Evolutionary conservation across 495 filamentous ascomycete species (phyloP).

Genomic region (Durotheca rogersii): DNA sequence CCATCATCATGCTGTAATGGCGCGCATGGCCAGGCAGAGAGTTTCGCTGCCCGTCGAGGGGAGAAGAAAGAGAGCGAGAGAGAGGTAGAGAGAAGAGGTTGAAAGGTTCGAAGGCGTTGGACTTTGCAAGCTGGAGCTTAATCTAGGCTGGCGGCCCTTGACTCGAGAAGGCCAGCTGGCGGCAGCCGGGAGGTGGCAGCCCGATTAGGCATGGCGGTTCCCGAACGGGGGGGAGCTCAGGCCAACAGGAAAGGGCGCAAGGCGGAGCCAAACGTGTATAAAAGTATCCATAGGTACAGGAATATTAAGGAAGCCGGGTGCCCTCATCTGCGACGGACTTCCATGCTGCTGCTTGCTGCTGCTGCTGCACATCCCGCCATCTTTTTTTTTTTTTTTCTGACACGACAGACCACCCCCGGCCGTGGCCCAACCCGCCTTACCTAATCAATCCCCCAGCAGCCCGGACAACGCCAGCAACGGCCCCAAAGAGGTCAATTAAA

Average conservation of each 20-base stretch:
- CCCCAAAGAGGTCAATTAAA: too few species aligned
- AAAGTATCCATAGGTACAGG: constrained; percentile 35
- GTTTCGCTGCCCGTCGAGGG: too few species aligned
- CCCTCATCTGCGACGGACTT: constrained; percentile 33
- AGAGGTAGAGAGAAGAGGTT: constrained; percentile 13
- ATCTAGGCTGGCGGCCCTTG: constrained; percentile 19
- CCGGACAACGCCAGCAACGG: too few species aligned
- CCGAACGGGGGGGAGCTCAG: constrained; percentile 24
- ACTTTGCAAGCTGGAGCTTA: constrained; percentile 29
- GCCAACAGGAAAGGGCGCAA: constrained; percentile 24
- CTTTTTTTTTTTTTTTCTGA: constrained; percentile 24
- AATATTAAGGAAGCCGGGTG: constrained; percentile 35
- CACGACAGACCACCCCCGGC: constrained; percentile 12
- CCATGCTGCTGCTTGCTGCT: too few species aligned
- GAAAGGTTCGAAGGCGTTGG: too few species aligned
- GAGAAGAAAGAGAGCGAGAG: too few species aligned
- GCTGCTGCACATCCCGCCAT: constrained; percentile 31
- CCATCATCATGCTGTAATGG: constrained; percentile 30
- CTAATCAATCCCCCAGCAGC: too few species aligned
- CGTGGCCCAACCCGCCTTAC: too few species aligned
- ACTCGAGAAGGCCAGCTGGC: constrained; percentile 19
- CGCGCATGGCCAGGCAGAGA: too few species aligned
- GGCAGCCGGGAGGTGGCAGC: constrained; percentile 12
- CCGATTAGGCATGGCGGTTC: constrained; percentile 21
- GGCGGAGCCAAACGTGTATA: constrained; percentile 34